Percentiles rank a stretch among this genome's conserved stretches.
phyloP scores from a whole-genome alignment of 2,329 filamentous ascomycete genomes.

The Colletotrichum caudatum region DNA sequence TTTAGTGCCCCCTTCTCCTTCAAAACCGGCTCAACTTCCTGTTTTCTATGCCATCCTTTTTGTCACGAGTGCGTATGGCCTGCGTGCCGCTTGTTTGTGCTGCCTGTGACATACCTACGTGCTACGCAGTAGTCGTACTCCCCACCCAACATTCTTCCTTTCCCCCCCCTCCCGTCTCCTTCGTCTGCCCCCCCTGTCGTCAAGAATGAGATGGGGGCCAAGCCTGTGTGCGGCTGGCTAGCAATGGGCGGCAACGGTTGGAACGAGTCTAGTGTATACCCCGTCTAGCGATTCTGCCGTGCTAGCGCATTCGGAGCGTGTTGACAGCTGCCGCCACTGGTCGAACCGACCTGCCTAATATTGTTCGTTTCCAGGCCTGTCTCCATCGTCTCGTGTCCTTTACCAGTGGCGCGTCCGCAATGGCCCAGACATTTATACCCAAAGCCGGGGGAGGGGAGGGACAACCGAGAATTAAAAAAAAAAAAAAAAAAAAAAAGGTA shows the following conservation, averaged over 20 bases:
- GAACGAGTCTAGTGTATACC: conserved; percentile 25
- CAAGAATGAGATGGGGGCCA: conserved; percentile 15
- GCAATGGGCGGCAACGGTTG: conserved; percentile 22
- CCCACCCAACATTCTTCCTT: not conserved
- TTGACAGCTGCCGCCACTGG: conserved; percentile 25
- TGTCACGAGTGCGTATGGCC: not conserved
- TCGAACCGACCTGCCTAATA: conserved; percentile 17
- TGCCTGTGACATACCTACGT: not conserved
- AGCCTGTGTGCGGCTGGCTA: not conserved
- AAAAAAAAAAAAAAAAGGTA: not conserved
- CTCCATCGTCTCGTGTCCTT: not conserved
- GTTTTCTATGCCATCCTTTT: not conserved
- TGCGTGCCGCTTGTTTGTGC: not conserved
- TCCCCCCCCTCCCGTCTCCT: not conserved
- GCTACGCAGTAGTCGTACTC: not conserved
- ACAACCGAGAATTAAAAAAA: too few species aligned
- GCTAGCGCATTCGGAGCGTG: conserved; percentile 16
- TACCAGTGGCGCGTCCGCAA: not conserved
- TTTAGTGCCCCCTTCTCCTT: not conserved
- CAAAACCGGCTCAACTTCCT: not conserved
- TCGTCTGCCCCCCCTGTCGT: conserved; percentile 9
- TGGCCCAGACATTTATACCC: not conserved
- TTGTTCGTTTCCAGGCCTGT: conserved; percentile 21
- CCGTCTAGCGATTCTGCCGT: conserved; percentile 24
- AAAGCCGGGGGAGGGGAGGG: not conserved